Percentiles rank a stretch among this genome's conserved stretches.
These are phyloP conservation scores for Termitomyces sp. DNA, from an alignment of 768 basidiomycete species.

Conservation along the genomic window DNA sequence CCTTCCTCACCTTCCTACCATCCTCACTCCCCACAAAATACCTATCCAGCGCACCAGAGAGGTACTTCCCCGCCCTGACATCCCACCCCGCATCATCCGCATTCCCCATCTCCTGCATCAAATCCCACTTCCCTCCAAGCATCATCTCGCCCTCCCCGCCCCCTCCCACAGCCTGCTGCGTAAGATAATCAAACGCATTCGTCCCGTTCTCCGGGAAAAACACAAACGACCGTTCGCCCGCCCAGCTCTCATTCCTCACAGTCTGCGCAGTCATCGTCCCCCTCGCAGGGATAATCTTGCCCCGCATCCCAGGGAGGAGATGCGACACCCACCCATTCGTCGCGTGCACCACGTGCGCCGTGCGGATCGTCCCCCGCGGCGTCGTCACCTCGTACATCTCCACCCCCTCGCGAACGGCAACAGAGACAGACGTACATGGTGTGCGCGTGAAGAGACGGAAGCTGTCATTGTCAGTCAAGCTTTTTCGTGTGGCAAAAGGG, in stretches of 20 bases:
- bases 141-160: slow-evolving; percentile 47
- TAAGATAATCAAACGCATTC: slow-evolving; percentile 65
- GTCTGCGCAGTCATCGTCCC: slow-evolving; percentile 64
- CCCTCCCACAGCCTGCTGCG: slow-evolving; percentile 44
- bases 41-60: slow-evolving; percentile 41
- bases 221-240: slow-evolving; percentile 55
- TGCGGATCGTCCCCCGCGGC: slow-evolving; percentile 52
- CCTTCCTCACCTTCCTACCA: slow-evolving; percentile 18
- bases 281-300: slow-evolving; percentile 60
- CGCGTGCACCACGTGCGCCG: slow-evolving; percentile 74
- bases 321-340: slow-evolving; percentile 84
- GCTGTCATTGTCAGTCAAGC: slow-evolving; percentile 29
- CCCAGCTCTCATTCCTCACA: slow-evolving; percentile 21
- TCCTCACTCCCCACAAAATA: slow-evolving; percentile 41
- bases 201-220: slow-evolving; percentile 45
- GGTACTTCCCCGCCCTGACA: slow-evolving; percentile 26
- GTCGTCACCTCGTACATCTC: slow-evolving; percentile 57
- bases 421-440: slow-evolving; percentile 47
- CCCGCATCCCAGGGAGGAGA: slow-evolving; percentile 60
- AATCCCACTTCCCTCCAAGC: slow-evolving; percentile 52
- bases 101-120: slow-evolving; percentile 36
- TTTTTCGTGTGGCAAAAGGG: background rate
- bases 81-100: slow-evolving; percentile 36
- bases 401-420: slow-evolving; percentile 18
- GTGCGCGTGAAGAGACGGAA: slow-evolving; percentile 60